Base-by-base conservation (phyloP, 176 grass and related monocot genomes). In the Canna indica region DNA sequence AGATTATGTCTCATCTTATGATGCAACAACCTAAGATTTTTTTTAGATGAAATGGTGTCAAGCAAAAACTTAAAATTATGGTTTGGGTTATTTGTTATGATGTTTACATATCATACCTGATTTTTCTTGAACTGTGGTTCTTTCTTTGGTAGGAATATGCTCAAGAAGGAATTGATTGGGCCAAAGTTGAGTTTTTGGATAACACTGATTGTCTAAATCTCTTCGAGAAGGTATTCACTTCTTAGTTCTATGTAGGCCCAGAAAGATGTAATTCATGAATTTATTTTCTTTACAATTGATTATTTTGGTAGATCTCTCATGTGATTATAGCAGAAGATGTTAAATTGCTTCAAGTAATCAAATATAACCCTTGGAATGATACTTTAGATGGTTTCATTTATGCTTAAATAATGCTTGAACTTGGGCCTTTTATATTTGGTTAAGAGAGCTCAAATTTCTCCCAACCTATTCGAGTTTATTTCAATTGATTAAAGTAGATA, bases 91-190 rank as follows among this genome's bases (percentile, higher is more conserved):
- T 62, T 32, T 62, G 7, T 14, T 62, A 3, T 31, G 13, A 16
- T 17, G 16, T 16, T 30, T 33, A 33, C 27, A 30, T 32, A 7
- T 33, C 29, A 62, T 62, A 2, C 3, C 22, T 25, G 27, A 59
- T 59, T 59, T 57, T 27, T 12, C 15, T 7, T 67, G 64, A 53
- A 33, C 3, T 67, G 61, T 73, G 6, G 39, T 52, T 14, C 57
- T 71, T 47, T n/a, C 3, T 12, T 15, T 30, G 29, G 29, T 66
- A 91, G 88, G 94, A 99, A 79, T 99, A 99, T 76, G 75, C 90
- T 68, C 82, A 99, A 68, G 94, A 99, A 71, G 94, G 94, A 71
- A 99, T 99, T 46, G 94, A 99, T 67, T 99, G 94, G 94, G 81
- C 83, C 63, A 99, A 93, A 68, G 90, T 99, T 77, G 86, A 99